Conservation (phyloP, 495 filamentous ascomycete genomes). For the Aspergillus leporis region DNA sequence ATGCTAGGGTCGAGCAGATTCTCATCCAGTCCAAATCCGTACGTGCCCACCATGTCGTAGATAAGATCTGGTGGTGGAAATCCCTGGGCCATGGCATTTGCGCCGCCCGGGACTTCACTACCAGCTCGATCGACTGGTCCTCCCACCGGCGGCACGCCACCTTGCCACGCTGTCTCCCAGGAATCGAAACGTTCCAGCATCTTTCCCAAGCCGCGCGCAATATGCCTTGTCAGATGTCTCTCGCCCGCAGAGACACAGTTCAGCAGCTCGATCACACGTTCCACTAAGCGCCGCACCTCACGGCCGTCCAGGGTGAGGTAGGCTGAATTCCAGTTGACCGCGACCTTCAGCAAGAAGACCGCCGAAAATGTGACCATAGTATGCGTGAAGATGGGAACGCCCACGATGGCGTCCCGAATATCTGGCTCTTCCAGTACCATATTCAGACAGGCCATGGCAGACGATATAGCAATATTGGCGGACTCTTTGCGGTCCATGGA, state of each 20-base stretch:
- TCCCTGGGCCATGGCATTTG: conserved; percentile 50
- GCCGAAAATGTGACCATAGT: conserved; percentile 66
- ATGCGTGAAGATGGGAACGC: conserved; percentile 58
- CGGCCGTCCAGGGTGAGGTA: conserved; percentile 45
- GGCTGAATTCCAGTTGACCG: conserved; percentile 54
- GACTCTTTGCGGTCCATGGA: conserved; percentile 55
- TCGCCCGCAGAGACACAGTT: conserved; percentile 55
- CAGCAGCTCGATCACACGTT: conserved; percentile 51
- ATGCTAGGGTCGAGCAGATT: conserved; percentile 49
- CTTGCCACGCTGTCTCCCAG: conserved; percentile 42
- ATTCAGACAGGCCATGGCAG: conserved; percentile 55
- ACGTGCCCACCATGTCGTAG: conserved; percentile 51
- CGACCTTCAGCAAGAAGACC: conserved; percentile 57
- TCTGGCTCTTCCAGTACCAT: conserved; percentile 57
- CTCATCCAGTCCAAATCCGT: conserved; percentile 50
- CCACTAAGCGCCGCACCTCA: conserved; percentile 49
- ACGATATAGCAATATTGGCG: conserved; percentile 57
- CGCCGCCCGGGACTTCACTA: conserved; percentile 40
- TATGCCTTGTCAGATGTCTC: conserved; percentile 53
- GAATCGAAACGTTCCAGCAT: conserved; percentile 51
- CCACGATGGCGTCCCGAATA: conserved; percentile 59
- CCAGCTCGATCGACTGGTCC: conserved; percentile 5
- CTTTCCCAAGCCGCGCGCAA: conserved; percentile 54
- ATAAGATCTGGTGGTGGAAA: conserved; percentile 51
- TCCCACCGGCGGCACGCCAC: conserved; percentile 16